These are phyloP conservation scores for Trichophaea hybrida DNA, from an alignment of 2,329 filamentous ascomycete genomes.

Conservation along the genomic window DNA sequence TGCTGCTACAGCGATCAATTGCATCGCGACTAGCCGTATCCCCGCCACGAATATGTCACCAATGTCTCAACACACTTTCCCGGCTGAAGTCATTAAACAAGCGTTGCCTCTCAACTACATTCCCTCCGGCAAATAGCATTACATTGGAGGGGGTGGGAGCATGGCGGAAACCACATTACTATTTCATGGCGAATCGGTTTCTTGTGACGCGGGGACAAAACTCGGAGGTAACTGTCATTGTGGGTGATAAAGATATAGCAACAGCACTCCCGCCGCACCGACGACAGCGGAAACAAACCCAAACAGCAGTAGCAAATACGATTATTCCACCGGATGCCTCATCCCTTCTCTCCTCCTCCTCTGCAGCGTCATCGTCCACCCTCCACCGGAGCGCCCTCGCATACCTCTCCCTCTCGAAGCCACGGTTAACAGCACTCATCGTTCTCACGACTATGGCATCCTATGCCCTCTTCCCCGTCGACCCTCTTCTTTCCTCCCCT, in stretches of 20 bases:
- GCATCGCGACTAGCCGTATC: conserved; percentile 1
- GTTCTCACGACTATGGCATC: conserved; percentile 80
- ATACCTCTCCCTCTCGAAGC: conserved; percentile 86
- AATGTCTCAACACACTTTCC: conserved; percentile 3
- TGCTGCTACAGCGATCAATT: not conserved
- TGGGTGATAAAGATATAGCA: not conserved
- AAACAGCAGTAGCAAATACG: not conserved
- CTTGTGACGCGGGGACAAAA: not conserved
- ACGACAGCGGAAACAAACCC: conserved; percentile 5
- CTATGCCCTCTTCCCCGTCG: conserved; percentile 86
- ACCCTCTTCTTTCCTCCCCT: conserved; percentile 60
- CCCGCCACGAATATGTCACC: conserved; percentile 1
- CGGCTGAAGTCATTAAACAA: not conserved
- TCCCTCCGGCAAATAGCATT: not conserved
- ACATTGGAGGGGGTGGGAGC: not conserved
- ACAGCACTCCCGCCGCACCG: conserved; percentile 13
- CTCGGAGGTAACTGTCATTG: not conserved
- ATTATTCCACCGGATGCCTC: conserved; percentile 22
- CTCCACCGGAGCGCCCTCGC: conserved; percentile 56
- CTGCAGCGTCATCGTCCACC: conserved; percentile 34
- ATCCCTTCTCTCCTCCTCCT: conserved; percentile 17
- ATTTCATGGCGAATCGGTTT: conserved; percentile 1
- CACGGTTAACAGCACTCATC: conserved; percentile 78
- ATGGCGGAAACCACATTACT: conserved; percentile 1
- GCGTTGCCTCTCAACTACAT: not conserved